Evolutionary conservation across 345 rosid species (phyloP).

Genomic region (thale cress (Arabidopsis thaliana)): TAIR10.1 NC_003074.8:5627501-5628000

Average conservation of each 20-base stretch:
- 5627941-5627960: background rate
- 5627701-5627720: background rate
- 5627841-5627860: background rate
- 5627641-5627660: background rate
- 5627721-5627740: too few relatives aligned
- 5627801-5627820: background rate
- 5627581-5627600: background rate
- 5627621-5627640: background rate
- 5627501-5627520: slow-evolving; percentile 51
- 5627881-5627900: background rate
- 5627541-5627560: slow-evolving; percentile 75
- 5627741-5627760: background rate
- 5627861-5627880: background rate
- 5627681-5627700: background rate
- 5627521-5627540: slow-evolving; percentile 65
- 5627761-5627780: background rate
- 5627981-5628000: background rate
- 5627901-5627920: background rate
- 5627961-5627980: background rate
- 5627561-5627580: slow-evolving; percentile 51
- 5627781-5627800: background rate
- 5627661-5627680: background rate
- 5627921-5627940: background rate
- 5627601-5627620: background rate
- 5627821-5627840: background rate